phyloP scores from a whole-genome alignment of 2,329 filamentous ascomycete species.

The Colletotrichum coccodes region DNA sequence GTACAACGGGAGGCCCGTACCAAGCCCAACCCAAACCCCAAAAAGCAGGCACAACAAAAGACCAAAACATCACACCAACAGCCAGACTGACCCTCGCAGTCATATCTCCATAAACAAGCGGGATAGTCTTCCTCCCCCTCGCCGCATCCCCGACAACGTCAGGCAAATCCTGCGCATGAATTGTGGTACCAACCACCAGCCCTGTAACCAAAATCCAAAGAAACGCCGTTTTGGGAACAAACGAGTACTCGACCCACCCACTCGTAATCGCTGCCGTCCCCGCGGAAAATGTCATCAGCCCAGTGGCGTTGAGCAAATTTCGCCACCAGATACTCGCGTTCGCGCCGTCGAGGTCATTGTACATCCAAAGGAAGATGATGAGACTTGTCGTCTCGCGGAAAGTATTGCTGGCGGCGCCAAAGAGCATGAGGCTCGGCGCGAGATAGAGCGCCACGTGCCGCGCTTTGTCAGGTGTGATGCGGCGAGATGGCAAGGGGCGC shows the following conservation, averaged over 20 bases:
- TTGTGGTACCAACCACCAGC: not conserved
- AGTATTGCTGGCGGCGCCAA: conserved; percentile 35
- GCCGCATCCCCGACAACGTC: not conserved
- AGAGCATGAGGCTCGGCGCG: conserved; percentile 34
- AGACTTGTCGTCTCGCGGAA: conserved; percentile 39
- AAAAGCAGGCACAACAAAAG: not conserved
- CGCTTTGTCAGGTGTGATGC: conserved; percentile 39
- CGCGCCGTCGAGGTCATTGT: conserved; percentile 50
- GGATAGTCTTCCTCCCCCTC: not conserved
- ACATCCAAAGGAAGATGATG: conserved; percentile 48
- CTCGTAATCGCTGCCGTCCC: not conserved
- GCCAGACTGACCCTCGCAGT: not conserved
- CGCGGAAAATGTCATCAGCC: not conserved
- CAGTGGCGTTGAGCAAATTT: not conserved
- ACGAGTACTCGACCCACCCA: not conserved
- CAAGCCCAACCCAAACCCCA: too few species aligned
- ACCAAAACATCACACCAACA: not conserved
- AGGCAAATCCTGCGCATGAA: not conserved
- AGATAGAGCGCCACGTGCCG: conserved; percentile 36
- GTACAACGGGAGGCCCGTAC: too few species aligned
- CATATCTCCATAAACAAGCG: not conserved
- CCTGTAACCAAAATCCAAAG: not conserved
- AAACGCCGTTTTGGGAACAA: not conserved
- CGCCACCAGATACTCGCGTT: conserved; percentile 40
- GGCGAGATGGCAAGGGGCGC: conserved; percentile 41